Base-by-base conservation (phyloP, 768 basidiomycete genomes). In the Xerocomellus dryophilus region DNA sequence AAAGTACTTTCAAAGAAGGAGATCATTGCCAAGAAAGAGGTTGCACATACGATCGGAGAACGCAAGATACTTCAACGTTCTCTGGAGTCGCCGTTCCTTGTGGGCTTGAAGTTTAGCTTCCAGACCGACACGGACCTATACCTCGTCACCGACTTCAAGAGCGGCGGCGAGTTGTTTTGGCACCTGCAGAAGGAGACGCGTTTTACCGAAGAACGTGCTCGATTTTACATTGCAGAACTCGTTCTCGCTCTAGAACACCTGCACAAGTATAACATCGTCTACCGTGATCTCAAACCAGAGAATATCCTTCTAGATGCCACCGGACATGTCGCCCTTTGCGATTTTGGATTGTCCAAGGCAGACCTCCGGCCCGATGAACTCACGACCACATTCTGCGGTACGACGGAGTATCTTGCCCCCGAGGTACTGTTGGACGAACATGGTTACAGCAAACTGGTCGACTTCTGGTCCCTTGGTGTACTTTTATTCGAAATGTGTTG, bases 401-500 rank as follows among this genome's bases (percentile, higher is more conserved):
- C 97, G 29, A 98, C 97, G 10, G 96, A 93, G 68, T 98, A 99
- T 69, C 90, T 99, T 47, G 97, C 97, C 0, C 97, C 97, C 0
- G 97, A 99, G 67, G 96, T 99, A n/a, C 80, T 99, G 10, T 81
- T 99, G 40, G 95, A 98, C 70, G 97, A 98, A 66, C 93, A 96
- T 59, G 97, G 97, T 12, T 98, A 99, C 72, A 93, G 90, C 43
- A 98, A 98, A 73, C 85, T 97, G 45, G 97, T 99, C 61, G 97
- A 99, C 70, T 99, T 98, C 70, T 99, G 97, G 95, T 90, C 88
- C 43, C 75, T 98, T 18, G 96, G 95, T 32, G 97, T 98, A 2
- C 78, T 99, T 31, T 78, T 99, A 21, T 99, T 98, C 68, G 97
- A 99, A 74, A 99, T 99, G 97, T 98, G 97, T 65, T 99, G 97